Evolutionary conservation across 2,329 filamentous ascomycete genomes (phyloP).

Genomic region (Pleomassaria siparia): DNA sequence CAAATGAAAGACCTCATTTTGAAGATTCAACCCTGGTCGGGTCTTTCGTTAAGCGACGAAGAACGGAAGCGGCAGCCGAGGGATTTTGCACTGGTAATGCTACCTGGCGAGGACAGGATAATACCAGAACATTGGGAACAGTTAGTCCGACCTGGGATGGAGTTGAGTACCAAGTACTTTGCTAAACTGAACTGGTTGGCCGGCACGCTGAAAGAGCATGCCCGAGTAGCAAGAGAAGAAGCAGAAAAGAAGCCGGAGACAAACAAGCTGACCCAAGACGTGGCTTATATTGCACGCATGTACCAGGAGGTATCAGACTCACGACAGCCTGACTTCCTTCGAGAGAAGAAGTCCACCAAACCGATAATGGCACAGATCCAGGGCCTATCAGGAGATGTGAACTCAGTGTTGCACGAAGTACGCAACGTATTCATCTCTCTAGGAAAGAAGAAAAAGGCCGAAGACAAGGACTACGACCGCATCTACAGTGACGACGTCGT

Average conservation of each 20-base stretch:
- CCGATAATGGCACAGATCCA: neutral
- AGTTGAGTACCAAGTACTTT: neutral
- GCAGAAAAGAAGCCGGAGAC: neutral
- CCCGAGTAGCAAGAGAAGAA: neutral
- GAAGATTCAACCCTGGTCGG: neutral
- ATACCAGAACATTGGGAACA: neutral
- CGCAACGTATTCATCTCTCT: conserved; percentile 1
- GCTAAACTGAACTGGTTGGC: neutral
- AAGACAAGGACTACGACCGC: neutral
- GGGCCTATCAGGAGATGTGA: neutral
- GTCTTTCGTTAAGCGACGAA: neutral
- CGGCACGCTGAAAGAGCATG: neutral
- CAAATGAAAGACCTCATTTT: neutral
- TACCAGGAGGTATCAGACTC: neutral
- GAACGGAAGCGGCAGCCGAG: neutral
- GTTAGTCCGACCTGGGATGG: neutral
- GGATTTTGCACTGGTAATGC: neutral
- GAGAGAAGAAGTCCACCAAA: neutral
- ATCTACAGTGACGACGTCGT: conserved; percentile 5
- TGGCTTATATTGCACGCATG: neutral
- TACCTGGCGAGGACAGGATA: neutral
- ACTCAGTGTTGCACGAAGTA: conserved; percentile 1
- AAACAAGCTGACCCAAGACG: neutral
- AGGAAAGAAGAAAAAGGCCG: neutral
- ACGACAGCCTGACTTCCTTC: neutral